Evolutionary conservation across 164 flowering plant species (phyloP).

Genomic region (Vitis rupestris): DNA sequence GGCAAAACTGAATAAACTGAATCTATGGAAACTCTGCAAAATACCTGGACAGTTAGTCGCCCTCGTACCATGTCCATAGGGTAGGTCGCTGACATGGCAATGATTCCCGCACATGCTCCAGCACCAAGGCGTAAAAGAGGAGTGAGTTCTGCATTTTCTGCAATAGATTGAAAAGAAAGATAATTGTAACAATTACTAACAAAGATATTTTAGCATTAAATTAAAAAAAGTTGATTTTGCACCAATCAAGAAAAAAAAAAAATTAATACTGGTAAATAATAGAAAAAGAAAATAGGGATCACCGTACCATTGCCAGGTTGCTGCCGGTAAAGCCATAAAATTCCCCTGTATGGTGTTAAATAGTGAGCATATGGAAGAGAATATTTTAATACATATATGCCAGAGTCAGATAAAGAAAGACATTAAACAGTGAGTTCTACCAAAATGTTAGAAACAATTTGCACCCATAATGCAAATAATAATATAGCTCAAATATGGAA

Average conservation of each 20-base stretch:
- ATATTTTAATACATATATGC: neutral
- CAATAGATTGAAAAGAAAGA: no score
- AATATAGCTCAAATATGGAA: neutral
- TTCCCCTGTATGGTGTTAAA: slow-evolving; percentile 49
- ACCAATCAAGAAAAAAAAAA: no score
- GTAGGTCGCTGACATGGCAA: slow-evolving; percentile 99
- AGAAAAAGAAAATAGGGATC: slow-evolving; percentile 3
- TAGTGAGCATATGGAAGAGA: slow-evolving; percentile 10
- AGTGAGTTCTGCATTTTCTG: slow-evolving; percentile 89
- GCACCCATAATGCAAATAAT: neutral
- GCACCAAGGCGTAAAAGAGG: slow-evolving; percentile 95
- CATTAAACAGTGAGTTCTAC: neutral
- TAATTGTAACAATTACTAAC: no score
- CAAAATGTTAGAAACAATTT: neutral
- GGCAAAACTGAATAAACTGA: no score
- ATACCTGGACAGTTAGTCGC: slow-evolving; percentile 95
- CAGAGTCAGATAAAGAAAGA: neutral
- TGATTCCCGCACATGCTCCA: slow-evolving; percentile 99
- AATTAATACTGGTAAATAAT: neutral
- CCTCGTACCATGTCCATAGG: slow-evolving; percentile 99
- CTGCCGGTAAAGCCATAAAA: slow-evolving; percentile 64
- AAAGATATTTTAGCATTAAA: no score
- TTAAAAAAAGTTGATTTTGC: no score
- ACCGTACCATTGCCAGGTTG: slow-evolving; percentile 78
- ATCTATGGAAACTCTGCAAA: no score